Percentiles rank a stretch among this genome's conserved stretches.
These are phyloP conservation scores for Talaromyces stipitatus DNA, from an alignment of 495 filamentous ascomycete species.

Conservation along the genomic window DNA sequence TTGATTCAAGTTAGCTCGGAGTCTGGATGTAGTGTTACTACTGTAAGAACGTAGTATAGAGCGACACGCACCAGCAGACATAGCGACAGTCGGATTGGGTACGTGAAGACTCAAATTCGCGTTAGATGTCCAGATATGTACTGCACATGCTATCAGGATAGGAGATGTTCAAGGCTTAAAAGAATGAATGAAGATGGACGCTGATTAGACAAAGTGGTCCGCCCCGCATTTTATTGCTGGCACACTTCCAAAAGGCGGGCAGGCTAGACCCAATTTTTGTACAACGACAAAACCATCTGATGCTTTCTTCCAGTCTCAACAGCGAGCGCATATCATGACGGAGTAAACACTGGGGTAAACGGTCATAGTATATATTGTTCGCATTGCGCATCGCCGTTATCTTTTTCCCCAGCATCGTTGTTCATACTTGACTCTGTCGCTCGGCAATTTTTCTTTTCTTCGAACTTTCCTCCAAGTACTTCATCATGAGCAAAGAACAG, in stretches of 20 bases:
- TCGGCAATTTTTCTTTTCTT: neutral
- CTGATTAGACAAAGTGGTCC: neutral
- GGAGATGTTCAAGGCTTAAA: neutral
- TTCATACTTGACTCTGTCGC: neutral
- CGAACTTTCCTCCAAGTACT: neutral
- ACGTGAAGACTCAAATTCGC: too few relatives aligned
- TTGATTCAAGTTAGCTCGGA: neutral
- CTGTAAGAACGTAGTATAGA: neutral
- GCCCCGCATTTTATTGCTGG: neutral
- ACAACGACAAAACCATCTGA: neutral
- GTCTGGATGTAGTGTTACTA: too few relatives aligned
- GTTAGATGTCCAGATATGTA: too few relatives aligned
- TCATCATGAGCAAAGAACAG: conserved; percentile 45
- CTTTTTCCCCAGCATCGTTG: too few relatives aligned
- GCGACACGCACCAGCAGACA: conserved; percentile 1
- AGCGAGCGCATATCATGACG: neutral
- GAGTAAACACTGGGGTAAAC: too few relatives aligned
- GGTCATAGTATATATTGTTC: too few relatives aligned
- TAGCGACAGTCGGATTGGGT: neutral
- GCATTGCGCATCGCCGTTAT: too few relatives aligned
- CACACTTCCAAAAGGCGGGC: neutral
- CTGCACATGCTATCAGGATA: neutral
- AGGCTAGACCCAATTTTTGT: neutral
- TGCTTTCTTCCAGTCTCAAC: neutral
- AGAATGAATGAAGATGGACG: neutral